Percentiles rank a stretch among this genome's conserved stretches.
Evolutionary conservation across 768 basidiomycete species (phyloP).

Genomic region (Termitomyces sp.): DNA sequence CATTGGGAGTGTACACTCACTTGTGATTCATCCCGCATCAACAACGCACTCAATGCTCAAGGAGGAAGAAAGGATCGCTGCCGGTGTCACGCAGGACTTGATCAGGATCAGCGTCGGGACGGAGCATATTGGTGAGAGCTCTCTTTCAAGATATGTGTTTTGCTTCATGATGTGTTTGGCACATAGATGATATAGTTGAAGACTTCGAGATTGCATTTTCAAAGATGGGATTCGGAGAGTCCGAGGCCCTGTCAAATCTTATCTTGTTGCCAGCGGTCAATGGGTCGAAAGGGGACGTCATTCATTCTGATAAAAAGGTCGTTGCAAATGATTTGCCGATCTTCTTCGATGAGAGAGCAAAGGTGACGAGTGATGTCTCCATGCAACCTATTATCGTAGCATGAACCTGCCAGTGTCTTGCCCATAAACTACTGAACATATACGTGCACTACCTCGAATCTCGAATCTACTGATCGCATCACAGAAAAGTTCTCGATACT

Average conservation of each 20-base stretch:
- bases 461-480: too few species aligned
- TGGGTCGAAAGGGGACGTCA: background rate
- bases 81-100: slow-evolving; percentile 52
- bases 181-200: slow-evolving; percentile 8
- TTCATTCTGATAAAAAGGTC: too few species aligned
- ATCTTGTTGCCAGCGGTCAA: background rate
- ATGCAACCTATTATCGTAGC: background rate
- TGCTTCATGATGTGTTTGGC: background rate
- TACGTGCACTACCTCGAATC: too few species aligned
- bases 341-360: background rate
- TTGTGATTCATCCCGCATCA: slow-evolving; percentile 52
- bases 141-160: background rate
- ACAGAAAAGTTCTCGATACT: too few species aligned
- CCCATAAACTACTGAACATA: background rate
- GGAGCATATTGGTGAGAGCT: slow-evolving; percentile 5
- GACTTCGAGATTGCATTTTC: slow-evolving; percentile 11
- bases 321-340: background rate
- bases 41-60: slow-evolving; percentile 56
- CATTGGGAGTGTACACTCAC: slow-evolving; percentile 22
- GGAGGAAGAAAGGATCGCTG: slow-evolving; percentile 37
- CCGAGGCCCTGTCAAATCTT: background rate
- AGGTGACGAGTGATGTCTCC: background rate
- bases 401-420: background rate
- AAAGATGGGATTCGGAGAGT: background rate
- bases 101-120: slow-evolving; percentile 37